Base-by-base conservation (phyloP, 345 rosid genomes). In the Aquilaria malaccensis region DNA sequence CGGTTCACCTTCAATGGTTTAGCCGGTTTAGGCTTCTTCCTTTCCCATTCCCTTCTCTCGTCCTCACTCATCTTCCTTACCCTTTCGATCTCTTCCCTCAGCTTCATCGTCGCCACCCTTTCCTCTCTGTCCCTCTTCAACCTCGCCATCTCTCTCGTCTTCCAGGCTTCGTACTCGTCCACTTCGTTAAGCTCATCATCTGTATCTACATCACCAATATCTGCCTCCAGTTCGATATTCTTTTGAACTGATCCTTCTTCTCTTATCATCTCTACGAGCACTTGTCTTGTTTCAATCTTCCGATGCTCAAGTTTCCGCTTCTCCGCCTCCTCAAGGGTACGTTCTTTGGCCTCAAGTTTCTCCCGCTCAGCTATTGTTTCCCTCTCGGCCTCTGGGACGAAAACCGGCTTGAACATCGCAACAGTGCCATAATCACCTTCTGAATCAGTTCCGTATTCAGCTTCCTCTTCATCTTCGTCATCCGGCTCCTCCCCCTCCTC, bases 31-130 rank as follows among this genome's bases (percentile, higher is more conserved):
- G 87, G 91, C 59, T 85, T 83, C 80, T 77, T 87, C 78, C 95
- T 77, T 77, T 87, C 95, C 87, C 84, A 87, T 11, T 87, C 95
- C 60, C 91, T 80, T 70, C 87, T 83, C 78, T 87, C 91, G 33
- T 85, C 89, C 70, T 85, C 95, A 4, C 91, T 87, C 95, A 87
- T 87, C 58, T 78, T 81, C 71, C 95, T 80, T 56, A 85, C 73
- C 75, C 64, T 85, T 83, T 87, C 95, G 46, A 81, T 63, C 66
- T 87, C 95, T 68, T 87, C 95, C 78, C 70, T 87, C 70, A 73
- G 87, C 84, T 80, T 85, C 62, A 83, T 13, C 84, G 83, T 83
- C 50, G 89, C 83, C 60, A 85, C 91, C 58, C 74, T 73, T 47
- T 69, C 79, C 59, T 85, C 95, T 53, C 95, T 70, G 45, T 85